Base-by-base conservation (phyloP, 2,329 filamentous ascomycete genomes). In the Alternaria sp. region DNA sequence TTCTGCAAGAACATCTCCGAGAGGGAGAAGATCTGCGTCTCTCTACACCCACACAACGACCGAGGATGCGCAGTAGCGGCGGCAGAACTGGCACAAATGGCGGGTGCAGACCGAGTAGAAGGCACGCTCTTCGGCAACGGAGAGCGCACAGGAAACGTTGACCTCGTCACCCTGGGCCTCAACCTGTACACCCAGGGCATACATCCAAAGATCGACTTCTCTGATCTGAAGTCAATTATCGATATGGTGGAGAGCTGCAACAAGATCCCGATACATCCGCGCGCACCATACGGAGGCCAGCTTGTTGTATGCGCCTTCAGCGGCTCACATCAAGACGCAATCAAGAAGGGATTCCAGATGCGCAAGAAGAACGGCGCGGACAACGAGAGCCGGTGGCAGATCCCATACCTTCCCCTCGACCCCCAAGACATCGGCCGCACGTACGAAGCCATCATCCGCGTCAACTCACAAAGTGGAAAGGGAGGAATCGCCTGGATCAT, bases 391-490 rank as follows among this genome's bases (percentile, higher is more conserved):
- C 84, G 82, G 44, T 98, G 95, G 95, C 84, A 92, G 71, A 86
- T 97, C 43, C 95, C 95, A 0, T 98, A 98, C 78, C 90, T 98
- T 52, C 95, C 95, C 12, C 87, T 98, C 73, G 95, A 98, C 76
- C 95, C 95, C 6, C 87, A 91, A 75, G 95, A 98, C 76, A 97
- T 98, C 68, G 95, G 95, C 54, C 90, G 95, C 61, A 97, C 90
- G n/a, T 98, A 98, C 87, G 94, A 98, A 82, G 95, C 95, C 62
- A 91, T 98, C 77, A 98, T 98, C 78, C 92, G 95, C 63, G 95
- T 98, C 87, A 99, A 98, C 85, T 97, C 93, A 17, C 95, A 98
- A 80, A 93, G 89, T 73, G 95, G 95, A 69, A 98, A 99, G 84
- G 95, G 95, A 65, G 96, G 96, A 72, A 90, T 93, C 63, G 94